These are phyloP conservation scores for Aspergillus arachidicola DNA, from an alignment of 2,329 filamentous ascomycete genomes.

Conservation along the genomic window DNA sequence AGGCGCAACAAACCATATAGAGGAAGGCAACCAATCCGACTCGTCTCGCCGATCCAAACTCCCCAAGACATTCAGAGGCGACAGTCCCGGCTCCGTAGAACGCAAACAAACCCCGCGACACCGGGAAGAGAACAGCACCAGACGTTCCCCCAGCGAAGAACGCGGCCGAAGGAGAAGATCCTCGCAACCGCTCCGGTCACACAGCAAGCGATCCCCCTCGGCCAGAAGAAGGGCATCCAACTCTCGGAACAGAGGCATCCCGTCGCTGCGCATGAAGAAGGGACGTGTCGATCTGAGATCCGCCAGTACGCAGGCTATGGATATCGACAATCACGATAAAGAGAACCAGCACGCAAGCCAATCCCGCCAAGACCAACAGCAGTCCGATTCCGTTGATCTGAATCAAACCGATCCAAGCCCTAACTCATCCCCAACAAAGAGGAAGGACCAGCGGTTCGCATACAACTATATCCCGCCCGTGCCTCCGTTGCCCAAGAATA, in stretches of 20 bases:
- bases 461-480: constrained; percentile 44
- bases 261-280: constrained; percentile 28
- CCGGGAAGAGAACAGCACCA: neutral
- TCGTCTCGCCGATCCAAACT: constrained; percentile 31
- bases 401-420: constrained; percentile 12
- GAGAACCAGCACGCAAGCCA: constrained; percentile 16
- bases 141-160: constrained; percentile 14
- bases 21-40: constrained; percentile 19
- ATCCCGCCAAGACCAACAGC: constrained; percentile 12
- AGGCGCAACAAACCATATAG: neutral
- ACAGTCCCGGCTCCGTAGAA: constrained; percentile 39
- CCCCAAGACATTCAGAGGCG: constrained; percentile 32
- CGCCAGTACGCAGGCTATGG: constrained; percentile 12
- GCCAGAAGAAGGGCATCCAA: constrained; percentile 22
- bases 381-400: constrained; percentile 19
- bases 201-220: constrained; percentile 21
- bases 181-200: constrained; percentile 20
- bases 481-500: constrained; percentile 41
- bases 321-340: constrained; percentile 11
- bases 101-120: constrained; percentile 27
- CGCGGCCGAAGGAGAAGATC: constrained; percentile 19
- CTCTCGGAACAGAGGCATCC: constrained; percentile 21
- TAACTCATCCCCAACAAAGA: constrained; percentile 20
- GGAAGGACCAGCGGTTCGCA: constrained; percentile 15
- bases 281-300: constrained; percentile 26